Evolutionary conservation across 2,329 filamentous ascomycete species (phyloP).

Genomic region (Pseudohalonectria lignicola): DNA sequence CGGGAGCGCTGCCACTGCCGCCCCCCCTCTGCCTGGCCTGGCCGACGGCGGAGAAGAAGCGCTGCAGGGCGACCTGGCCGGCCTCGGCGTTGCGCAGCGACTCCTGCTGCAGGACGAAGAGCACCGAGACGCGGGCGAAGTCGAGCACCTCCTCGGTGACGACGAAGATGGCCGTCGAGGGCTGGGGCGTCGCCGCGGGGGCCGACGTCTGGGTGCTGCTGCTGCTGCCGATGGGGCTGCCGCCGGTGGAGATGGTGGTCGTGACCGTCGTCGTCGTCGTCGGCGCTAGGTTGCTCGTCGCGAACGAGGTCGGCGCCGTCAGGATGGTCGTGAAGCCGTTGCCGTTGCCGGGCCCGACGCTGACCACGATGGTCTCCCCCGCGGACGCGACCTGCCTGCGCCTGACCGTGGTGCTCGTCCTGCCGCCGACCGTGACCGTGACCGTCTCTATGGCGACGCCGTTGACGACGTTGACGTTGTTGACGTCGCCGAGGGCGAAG

Average conservation of each 20-base stretch:
- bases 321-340: slow-evolving; percentile 13
- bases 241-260: slow-evolving; percentile 12
- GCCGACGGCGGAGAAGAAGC: slow-evolving; percentile 35
- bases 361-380: neutral
- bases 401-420: slow-evolving; percentile 8
- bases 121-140: slow-evolving; percentile 51
- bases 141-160: slow-evolving; percentile 47
- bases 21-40: slow-evolving; percentile 3
- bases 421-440: slow-evolving; percentile 1
- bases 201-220: slow-evolving; percentile 9
- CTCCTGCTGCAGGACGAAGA: slow-evolving; percentile 50
- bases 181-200: slow-evolving; percentile 11
- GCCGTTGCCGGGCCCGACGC: slow-evolving; percentile 4
- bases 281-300: slow-evolving; percentile 15
- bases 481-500: slow-evolving; percentile 7
- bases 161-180: slow-evolving; percentile 26
- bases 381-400: too few relatives aligned
- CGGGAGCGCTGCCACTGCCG: neutral
- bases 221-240: slow-evolving; percentile 3
- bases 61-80: slow-evolving; percentile 43
- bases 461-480: slow-evolving; percentile 6
- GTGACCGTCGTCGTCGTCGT: slow-evolving; percentile 15
- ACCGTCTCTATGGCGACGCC: slow-evolving; percentile 10
- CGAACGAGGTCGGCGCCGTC: slow-evolving; percentile 13
- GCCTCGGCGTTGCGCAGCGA: slow-evolving; percentile 35